Conservation (phyloP, 345 rosid genomes). For the Raphanus sativus region DNA sequence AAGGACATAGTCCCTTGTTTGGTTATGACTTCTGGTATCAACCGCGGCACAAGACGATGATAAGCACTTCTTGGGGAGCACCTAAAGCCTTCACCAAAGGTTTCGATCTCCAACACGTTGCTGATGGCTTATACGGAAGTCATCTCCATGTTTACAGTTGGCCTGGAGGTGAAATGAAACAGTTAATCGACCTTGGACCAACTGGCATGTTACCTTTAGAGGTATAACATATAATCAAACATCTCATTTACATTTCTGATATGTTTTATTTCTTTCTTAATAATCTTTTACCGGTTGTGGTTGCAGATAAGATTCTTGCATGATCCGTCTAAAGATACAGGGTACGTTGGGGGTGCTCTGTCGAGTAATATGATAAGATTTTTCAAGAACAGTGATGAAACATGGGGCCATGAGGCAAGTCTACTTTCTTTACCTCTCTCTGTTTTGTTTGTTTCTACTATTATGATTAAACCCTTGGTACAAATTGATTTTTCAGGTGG, state of each 20-base stretch:
- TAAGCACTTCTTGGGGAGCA: conserved; percentile 94
- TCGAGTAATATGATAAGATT: conserved; percentile 80
- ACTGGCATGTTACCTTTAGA: conserved; percentile 80
- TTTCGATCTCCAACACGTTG: conserved; percentile 69
- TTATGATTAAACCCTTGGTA: background rate
- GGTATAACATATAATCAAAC: too few relatives aligned
- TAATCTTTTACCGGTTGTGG: background rate
- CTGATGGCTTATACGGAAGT: conserved; percentile 85
- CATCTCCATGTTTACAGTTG: conserved; percentile 78
- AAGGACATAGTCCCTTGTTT: conserved; percentile 71
- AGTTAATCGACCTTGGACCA: conserved; percentile 73
- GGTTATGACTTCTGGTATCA: conserved; percentile 98
- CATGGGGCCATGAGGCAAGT: conserved; percentile 85
- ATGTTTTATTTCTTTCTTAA: background rate
- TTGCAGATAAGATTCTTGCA: conserved; percentile 66
- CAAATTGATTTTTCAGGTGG: conserved; percentile 45
- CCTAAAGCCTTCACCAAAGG: conserved; percentile 80
- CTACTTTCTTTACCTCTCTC: background rate
- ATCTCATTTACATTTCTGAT: too few relatives aligned
- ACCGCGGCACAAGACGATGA: conserved; percentile 86
- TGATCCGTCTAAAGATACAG: conserved; percentile 72
- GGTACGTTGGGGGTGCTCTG: conserved; percentile 81
- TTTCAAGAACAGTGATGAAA: conserved; percentile 50
- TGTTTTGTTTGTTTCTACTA: background rate
- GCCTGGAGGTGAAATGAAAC: conserved; percentile 87